These are phyloP conservation scores for Cryphonectria naterciae DNA, from an alignment of 2,329 filamentous ascomycete genomes.

Conservation along the genomic window DNA sequence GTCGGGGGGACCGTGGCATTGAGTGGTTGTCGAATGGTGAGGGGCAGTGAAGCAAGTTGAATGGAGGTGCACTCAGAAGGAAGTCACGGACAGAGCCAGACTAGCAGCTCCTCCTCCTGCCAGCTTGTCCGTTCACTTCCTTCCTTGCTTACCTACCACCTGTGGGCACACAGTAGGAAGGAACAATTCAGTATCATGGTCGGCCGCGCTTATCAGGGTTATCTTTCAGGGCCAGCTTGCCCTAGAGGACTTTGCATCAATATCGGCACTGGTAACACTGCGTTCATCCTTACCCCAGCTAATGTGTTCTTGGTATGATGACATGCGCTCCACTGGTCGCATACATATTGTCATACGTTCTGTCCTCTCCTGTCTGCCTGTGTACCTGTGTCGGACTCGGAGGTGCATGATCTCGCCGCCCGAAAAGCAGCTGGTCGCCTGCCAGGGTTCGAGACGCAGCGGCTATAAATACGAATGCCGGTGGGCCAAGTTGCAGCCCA, in stretches of 20 bases:
- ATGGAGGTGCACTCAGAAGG: background rate
- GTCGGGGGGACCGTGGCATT: background rate
- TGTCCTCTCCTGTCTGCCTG: background rate
- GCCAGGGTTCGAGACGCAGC: background rate
- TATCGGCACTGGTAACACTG: background rate
- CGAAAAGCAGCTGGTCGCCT: background rate
- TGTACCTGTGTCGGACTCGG: background rate
- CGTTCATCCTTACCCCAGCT: background rate
- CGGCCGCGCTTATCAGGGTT: background rate
- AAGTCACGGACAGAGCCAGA: background rate
- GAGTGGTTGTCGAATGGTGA: background rate
- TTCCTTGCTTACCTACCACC: background rate
- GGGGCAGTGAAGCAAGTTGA: background rate
- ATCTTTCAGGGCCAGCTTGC: too few relatives aligned
- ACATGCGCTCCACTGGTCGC: background rate
- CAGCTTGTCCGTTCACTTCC: background rate
- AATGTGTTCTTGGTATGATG: background rate
- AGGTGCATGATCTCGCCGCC: conserved; percentile 3
- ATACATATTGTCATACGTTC: too few relatives aligned
- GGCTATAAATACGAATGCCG: background rate
- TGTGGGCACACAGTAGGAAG: background rate
- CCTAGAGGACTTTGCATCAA: too few relatives aligned
- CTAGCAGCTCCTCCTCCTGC: background rate
- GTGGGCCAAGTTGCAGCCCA: background rate
- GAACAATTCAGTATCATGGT: background rate